These are phyloP conservation scores for Chloromonas sp. DNA, from an alignment of 163 green algal species.

Conservation along the genomic window DNA sequence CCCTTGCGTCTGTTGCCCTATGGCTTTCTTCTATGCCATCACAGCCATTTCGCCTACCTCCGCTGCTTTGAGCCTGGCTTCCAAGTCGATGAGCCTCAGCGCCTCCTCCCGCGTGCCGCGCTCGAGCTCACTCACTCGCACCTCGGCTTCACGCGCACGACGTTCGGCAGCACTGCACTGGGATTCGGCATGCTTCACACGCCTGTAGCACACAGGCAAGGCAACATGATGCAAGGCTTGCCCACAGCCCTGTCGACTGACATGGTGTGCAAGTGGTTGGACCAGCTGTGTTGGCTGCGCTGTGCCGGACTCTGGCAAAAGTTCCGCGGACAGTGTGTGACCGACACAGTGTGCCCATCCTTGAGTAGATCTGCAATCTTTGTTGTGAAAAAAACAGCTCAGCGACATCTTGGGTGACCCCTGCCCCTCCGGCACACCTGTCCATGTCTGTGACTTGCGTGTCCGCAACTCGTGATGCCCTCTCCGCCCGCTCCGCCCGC, in stretches of 20 bases:
- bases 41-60: neutral
- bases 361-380: too few species aligned
- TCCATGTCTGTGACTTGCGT: slow-evolving; percentile 23
- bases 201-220: slow-evolving; percentile 18
- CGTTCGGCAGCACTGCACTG: slow-evolving; percentile 16
- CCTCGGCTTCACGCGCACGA: slow-evolving; percentile 23
- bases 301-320: neutral
- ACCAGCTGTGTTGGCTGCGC: neutral
- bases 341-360: neutral
- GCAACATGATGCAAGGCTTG: neutral
- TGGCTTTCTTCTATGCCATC: too few species aligned
- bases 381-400: too few species aligned
- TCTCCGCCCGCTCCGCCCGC: slow-evolving; percentile 27
- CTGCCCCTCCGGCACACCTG: slow-evolving; percentile 10
- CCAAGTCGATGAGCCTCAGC: neutral
- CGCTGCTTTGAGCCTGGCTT: slow-evolving; percentile 1
- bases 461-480: slow-evolving; percentile 6
- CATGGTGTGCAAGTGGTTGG: neutral
- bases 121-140: slow-evolving; percentile 14
- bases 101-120: slow-evolving; percentile 25
- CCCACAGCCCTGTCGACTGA: neutral
- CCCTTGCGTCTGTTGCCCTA: too few species aligned
- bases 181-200: slow-evolving; percentile 28
- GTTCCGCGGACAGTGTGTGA: neutral
- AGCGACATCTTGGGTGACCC: too few species aligned